Percentiles rank a stretch among this genome's conserved stretches.
Evolutionary conservation across 2,329 filamentous ascomycete species (phyloP).

Genomic region (Apiospora marii): DNA sequence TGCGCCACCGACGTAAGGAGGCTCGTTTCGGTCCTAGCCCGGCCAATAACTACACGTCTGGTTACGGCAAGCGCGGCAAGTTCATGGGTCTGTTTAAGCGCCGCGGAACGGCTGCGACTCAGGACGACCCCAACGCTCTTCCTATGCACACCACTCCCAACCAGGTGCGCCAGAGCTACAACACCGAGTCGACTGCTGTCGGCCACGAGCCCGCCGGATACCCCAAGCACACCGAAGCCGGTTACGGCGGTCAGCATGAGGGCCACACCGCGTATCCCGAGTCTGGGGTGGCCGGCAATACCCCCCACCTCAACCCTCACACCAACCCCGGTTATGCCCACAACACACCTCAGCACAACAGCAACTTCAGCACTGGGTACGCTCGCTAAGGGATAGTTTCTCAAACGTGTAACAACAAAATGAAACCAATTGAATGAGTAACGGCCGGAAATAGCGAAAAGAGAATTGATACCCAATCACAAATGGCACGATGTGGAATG

Average conservation of each 20-base stretch:
- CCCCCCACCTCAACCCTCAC: background rate
- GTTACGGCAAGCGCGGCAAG: constrained; percentile 41
- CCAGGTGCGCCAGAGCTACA: constrained; percentile 46
- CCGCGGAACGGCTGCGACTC: constrained; percentile 29
- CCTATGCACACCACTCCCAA: constrained; percentile 46
- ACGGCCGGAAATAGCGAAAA: background rate
- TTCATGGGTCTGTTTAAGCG: constrained; percentile 44
- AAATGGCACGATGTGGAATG: background rate
- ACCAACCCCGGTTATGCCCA: background rate
- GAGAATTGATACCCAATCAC: background rate
- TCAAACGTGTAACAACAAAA: background rate
- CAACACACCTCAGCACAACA: constrained; percentile 4
- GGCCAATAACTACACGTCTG: constrained; percentile 50
- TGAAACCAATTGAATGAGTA: background rate
- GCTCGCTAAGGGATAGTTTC: background rate
- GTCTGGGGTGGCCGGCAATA: constrained; percentile 25
- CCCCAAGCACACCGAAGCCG: constrained; percentile 41
- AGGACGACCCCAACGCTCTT: constrained; percentile 42
- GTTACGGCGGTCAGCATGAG: constrained; percentile 36
- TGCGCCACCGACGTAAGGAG: constrained; percentile 70
- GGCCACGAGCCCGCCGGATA: constrained; percentile 31
- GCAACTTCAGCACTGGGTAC: constrained; percentile 4
- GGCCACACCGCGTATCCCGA: constrained; percentile 43
- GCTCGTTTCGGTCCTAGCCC: constrained; percentile 49
- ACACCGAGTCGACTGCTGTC: constrained; percentile 46